Evolutionary conservation across 768 basidiomycete genomes (phyloP).

Genomic region (Hysterangium stoloniferum): DNA sequence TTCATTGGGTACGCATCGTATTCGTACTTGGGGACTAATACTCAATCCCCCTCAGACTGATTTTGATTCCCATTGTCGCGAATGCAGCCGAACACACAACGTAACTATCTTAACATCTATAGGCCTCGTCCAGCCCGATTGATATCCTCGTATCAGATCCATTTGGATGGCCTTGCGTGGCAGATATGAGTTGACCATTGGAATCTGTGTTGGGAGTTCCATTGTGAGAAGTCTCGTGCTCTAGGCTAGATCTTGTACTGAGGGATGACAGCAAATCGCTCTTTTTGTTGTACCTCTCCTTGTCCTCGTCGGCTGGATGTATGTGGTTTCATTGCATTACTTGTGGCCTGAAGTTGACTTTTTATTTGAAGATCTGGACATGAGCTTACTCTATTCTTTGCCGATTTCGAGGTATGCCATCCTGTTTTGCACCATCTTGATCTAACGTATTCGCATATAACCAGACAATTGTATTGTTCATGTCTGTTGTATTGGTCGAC

Average conservation of each 20-base stretch:
- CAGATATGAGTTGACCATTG: constrained; percentile 69
- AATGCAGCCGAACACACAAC: constrained; percentile 78
- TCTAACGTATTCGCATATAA: constrained; percentile 3
- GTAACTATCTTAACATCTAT: not conserved
- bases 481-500: constrained; percentile 83
- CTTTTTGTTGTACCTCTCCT: constrained; percentile 81
- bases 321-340: constrained; percentile 22
- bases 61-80: constrained; percentile 80
- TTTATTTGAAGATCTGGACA: constrained; percentile 45
- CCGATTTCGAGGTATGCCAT: constrained; percentile 64
- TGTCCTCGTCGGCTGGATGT: constrained; percentile 85
- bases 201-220: constrained; percentile 73
- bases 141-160: constrained; percentile 40
- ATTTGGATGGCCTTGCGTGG: constrained; percentile 86
- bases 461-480: constrained; percentile 77
- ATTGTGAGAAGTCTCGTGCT: constrained; percentile 41
- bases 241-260: not conserved
- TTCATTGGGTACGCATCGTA: constrained; percentile 51
- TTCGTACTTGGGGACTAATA: too few species aligned
- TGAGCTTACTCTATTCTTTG: constrained; percentile 75
- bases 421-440: not conserved
- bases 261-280: constrained; percentile 72
- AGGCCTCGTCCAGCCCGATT: constrained; percentile 16
- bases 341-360: not conserved
- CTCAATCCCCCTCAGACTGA: constrained; percentile 36